phyloP scores from a whole-genome alignment of 2,329 filamentous ascomycete species.

The Penicillium psychrosexuale region DNA sequence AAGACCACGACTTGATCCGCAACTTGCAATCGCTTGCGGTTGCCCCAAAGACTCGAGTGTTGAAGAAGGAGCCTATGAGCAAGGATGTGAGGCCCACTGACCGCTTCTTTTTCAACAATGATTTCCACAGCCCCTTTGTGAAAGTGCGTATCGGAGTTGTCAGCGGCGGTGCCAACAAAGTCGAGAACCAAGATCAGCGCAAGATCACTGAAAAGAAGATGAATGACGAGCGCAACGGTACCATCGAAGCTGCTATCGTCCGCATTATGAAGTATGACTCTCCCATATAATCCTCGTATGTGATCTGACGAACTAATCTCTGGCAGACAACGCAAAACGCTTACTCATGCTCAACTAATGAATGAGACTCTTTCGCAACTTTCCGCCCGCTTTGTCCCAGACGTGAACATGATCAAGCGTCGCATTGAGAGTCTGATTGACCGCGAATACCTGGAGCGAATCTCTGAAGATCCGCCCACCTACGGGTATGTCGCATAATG shows the following conservation, averaged over 20 bases:
- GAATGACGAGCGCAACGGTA: conserved; percentile 48
- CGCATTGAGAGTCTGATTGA: conserved; percentile 54
- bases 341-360: conserved; percentile 50
- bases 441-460: conserved; percentile 51
- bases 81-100: conserved; percentile 76
- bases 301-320: conserved; percentile 9
- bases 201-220: conserved; percentile 51
- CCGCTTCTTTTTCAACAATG: conserved; percentile 75
- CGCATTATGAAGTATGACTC: conserved; percentile 52
- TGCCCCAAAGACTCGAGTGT: conserved; percentile 74
- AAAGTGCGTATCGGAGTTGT: conserved; percentile 89
- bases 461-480: conserved; percentile 43
- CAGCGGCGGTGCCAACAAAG: conserved; percentile 70
- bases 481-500: conserved; percentile 46
- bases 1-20: conserved; percentile 67
- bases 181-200: conserved; percentile 68
- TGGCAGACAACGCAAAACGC: conserved; percentile 47
- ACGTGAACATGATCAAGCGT: conserved; percentile 53
- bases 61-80: conserved; percentile 74
- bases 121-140: conserved; percentile 76
- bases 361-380: conserved; percentile 51
- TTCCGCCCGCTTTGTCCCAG: conserved; percentile 48
- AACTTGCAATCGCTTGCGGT: conserved; percentile 79
- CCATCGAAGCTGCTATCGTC: conserved; percentile 53
- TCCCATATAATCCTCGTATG: background rate